Base-by-base conservation (phyloP, 306 rosid species). In the Comarum palustre region DNA sequence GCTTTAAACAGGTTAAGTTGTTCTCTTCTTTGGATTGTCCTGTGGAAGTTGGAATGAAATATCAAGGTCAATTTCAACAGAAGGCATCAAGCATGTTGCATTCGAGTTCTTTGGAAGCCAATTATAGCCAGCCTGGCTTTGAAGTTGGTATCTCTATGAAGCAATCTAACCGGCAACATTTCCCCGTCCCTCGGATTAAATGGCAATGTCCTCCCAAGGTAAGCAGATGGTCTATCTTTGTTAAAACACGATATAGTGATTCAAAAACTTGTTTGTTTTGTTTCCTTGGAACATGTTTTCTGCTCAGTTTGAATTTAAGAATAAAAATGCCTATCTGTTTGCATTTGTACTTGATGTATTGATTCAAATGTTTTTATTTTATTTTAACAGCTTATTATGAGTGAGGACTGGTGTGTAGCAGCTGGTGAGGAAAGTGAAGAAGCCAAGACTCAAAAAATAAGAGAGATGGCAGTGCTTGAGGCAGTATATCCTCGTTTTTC, bases 351-450 rank as follows among this genome's bases (percentile, higher is more conserved):
- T 32, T 51, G 12, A 54, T 29, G 51, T 72, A 7, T 25, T 24
- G 50, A 75, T 73, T 60, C 5, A 10, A 20, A 42, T 60, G 16
- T 19, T 52, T 57, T 66, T 20, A 22, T 61, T 24, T 19, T 64
- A 12, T 17, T 69, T 38, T 22, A 51, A 54, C 86, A 92, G 96
- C 20, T 88, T 83, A 66, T 64, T 63, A 27, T 78, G 71, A 69
- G 66, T 63, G 5, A 7, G 47, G 14, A 76, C 47, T 92, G 96
- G 98, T 17, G 8, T 9, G 86, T 92, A n/a, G 90, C 66, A 0
- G 86, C 90, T 7, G 98, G 96, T 20, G 92, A 90, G 79, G 87
- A 87, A 66, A 90, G 98, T 70, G 67, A 14, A 43, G 98, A 90
- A 77, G 79, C 55, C 58, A 38, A 69, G 42, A 48, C 69, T 66